Evolutionary conservation across 2,329 filamentous ascomycete genomes (phyloP), one percentile per base, ranked within the genome.

Genomic region (Taxawa tesnikishii): DNA sequence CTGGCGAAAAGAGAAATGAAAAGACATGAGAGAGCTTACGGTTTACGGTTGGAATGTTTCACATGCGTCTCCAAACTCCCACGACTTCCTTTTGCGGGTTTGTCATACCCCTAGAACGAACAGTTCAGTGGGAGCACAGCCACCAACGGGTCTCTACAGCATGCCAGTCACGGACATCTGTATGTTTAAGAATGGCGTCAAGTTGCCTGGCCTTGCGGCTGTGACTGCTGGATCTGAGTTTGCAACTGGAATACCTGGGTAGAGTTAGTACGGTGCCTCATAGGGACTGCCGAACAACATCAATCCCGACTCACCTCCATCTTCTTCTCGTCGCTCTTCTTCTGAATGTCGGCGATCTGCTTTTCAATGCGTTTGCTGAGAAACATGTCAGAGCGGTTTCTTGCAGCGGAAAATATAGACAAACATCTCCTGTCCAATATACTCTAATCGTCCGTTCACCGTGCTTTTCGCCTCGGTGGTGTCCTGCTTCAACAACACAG

Each of bases 401-500:
- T n/a, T n/a, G n/a, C n/a, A n/a, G n/a, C n/a, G n/a, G n/a, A n/a
- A 10, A 19, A 23, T 5, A 15, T 21, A 11, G 3, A 14, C 8
- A 56, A 55, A 94, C 85, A 96, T 90, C 54, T 98, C 88, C 50
- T 88, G 83, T 43, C 78, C 72, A 43, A 98, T 98, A 51, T 88
- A 96, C 43, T 94, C 85, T 31, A 98, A 58, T 15, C 90, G 75
- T 13, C 83, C 83, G 46, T 92, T 84, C 12, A 98, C 90, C 0
- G 85, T 87, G 66, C 83, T 80, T 43, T 85, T 76, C 0, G 90
- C 90, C 55, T 98, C 90, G 2, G 74, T 63, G 56, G 83, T 87
- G 36, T 96, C 90, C 58, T 98, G 90, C 67, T 96, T 94, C 49
- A 98, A 59, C 23, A 98, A 63, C 5, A 96, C 83, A 0, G 90